Conservation (phyloP, 768 basidiomycete genomes). For the Tylopilus sp. region DNA sequence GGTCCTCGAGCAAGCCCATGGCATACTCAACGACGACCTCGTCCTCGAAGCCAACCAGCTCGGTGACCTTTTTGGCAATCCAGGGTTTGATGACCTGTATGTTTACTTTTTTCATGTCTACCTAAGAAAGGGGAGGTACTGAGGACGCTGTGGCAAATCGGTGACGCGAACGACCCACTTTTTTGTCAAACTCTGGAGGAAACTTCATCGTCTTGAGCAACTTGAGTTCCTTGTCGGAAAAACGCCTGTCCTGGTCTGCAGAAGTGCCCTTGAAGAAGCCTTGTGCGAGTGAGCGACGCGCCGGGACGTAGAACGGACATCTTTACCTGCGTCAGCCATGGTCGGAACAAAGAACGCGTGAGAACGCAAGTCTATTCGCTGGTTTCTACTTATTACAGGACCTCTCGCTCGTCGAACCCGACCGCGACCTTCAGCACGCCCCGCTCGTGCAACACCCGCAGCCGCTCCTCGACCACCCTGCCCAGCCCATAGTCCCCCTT, state of each 20-base stretch:
- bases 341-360: conserved; percentile 20
- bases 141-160: neutral
- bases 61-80: conserved; percentile 90
- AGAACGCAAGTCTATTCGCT: conserved; percentile 11
- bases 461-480: conserved; percentile 20
- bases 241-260: conserved; percentile 87
- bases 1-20: conserved; percentile 89
- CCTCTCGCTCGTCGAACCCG: conserved; percentile 32
- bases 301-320: neutral
- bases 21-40: conserved; percentile 97
- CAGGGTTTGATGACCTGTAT: conserved; percentile 88
- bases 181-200: conserved; percentile 84
- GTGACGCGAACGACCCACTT: conserved; percentile 41
- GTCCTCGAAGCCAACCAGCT: conserved; percentile 91
- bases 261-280: conserved; percentile 92
- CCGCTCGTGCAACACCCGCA: conserved; percentile 20
- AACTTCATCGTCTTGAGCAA: conserved; percentile 89
- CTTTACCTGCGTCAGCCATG: conserved; percentile 60
- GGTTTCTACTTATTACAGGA: conserved; percentile 14
- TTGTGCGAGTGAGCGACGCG: conserved; percentile 24
- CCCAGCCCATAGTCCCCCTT: conserved; percentile 28
- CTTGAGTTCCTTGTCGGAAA: conserved; percentile 92
- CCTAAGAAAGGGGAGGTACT: conserved; percentile 39
- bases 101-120: conserved; percentile 96
- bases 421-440: conserved; percentile 29